Base-by-base conservation (phyloP, 306 rosid species). In the Prunus campanulata region DNA sequence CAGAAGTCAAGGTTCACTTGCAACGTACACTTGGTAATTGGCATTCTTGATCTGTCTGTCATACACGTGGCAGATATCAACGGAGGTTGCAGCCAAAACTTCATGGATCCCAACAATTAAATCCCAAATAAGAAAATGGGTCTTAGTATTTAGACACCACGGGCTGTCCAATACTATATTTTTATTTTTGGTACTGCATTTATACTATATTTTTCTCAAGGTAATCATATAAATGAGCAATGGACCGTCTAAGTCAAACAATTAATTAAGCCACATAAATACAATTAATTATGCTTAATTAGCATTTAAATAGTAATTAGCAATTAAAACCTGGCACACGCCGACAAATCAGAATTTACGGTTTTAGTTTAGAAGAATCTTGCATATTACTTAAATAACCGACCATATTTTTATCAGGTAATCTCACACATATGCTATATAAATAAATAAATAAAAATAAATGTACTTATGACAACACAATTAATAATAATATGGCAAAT, bases 301-400 rank as follows among this genome's bases (percentile, higher is more conserved):
- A 39, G 55, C 46, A 54, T 66, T 54, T 35, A 35, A 46, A 39
- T 65, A 65, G 22, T 47, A 65, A 42, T 59, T 66, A 71, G 56
- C 62, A 69, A 70, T 65, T 19, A 64, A 69, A 13, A 27, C 47
- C 68, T 80, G 71, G 59, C 85, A 63, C 76, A 84, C 25, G 82
- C 92, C 87, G 93, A 87, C 97, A 89, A 84, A 85, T 88, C 76
- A 79, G 32, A 86, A 79, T 70, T 70, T 85, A 78, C 85, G 82
- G 87, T 89, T 85, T 83, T 42, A 22, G 55, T 84, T 32, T 42
- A 19, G 48, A 76, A 72, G 88, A 85, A 77, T 84, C 78, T 55
- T 35, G 6, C 47, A 18, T 66, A 50, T 61, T 14, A 12, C 39
- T 13, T 67, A 75, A 69, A 71, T 78, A 83, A 85, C 88, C 86